A percentile compares a stretch with the other conserved stretches of the same genome.
phyloP scores from a whole-genome alignment of 164 flowering plant genomes.

The Cinnamomum micranthum region DNA sequence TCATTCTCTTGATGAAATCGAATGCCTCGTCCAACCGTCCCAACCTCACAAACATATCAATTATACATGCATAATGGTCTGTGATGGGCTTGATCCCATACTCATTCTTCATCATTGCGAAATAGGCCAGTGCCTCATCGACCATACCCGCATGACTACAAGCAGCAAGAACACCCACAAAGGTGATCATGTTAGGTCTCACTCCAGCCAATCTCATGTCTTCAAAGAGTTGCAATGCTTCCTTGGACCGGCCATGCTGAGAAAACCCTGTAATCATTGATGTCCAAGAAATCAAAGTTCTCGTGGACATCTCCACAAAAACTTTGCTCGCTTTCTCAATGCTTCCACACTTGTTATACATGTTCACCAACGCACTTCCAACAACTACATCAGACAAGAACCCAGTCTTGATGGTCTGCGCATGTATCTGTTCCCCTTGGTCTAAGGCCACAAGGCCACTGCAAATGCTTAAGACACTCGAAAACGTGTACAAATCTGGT shows the following conservation, averaged over 20 bases:
- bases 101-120: constrained; percentile 65
- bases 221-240: constrained; percentile 77
- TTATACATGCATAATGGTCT: constrained; percentile 75
- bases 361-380: constrained; percentile 69
- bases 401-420: constrained; percentile 67
- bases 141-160: constrained; percentile 85
- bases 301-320: constrained; percentile 55
- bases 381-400: constrained; percentile 73
- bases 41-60: constrained; percentile 73
- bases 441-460: constrained; percentile 59
- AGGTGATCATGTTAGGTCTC: constrained; percentile 74
- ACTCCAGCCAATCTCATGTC: constrained; percentile 80
- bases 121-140: constrained; percentile 57
- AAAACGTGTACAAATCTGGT: constrained; percentile 67
- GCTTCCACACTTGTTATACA: constrained; percentile 69
- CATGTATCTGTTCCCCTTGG: constrained; percentile 85
- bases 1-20: constrained; percentile 55
- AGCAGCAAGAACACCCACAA: constrained; percentile 80
- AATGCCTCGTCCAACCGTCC: constrained; percentile 74
- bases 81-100: constrained; percentile 62
- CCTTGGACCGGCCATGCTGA: constrained; percentile 56
- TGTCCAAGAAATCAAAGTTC: constrained; percentile 66
- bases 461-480: constrained; percentile 66
- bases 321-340: constrained; percentile 47
- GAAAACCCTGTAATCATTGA: constrained; percentile 76